phyloP scores from a whole-genome alignment of 2,329 filamentous ascomycete genomes.

The Fulvia fulva region DNA sequence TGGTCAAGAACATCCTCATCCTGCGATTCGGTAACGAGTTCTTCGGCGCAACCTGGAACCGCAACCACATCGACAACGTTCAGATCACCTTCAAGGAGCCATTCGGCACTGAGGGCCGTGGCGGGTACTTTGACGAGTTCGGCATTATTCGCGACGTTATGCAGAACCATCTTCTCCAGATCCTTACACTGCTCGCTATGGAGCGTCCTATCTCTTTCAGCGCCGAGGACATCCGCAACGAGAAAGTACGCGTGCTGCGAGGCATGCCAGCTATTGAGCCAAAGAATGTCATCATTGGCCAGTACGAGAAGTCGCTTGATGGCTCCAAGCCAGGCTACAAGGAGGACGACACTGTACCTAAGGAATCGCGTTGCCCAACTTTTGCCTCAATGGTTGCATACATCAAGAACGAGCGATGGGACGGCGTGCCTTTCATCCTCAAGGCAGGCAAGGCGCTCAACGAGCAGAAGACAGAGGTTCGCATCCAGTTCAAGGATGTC shows the following conservation, averaged over 20 bases:
- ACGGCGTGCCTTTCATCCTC: slow-evolving; percentile 97
- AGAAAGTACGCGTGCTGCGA: slow-evolving; percentile 94
- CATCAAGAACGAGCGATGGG: slow-evolving; percentile 99
- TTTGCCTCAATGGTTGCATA: slow-evolving; percentile 97
- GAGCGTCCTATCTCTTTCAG: slow-evolving; percentile 98
- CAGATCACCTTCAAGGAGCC: slow-evolving; percentile 99
- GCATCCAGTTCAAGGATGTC: slow-evolving; percentile 99
- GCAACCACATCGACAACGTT: slow-evolving; percentile 98
- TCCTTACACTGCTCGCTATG: slow-evolving; percentile 94
- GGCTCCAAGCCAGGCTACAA: slow-evolving; percentile 97
- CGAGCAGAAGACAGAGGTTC: slow-evolving; percentile 99
- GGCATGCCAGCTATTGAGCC: slow-evolving; percentile 93
- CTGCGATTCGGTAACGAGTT: slow-evolving; percentile 98
- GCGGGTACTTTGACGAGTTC: slow-evolving; percentile 99
- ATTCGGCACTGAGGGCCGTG: slow-evolving; percentile 95
- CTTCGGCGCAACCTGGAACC: slow-evolving; percentile 97
- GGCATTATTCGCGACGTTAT: slow-evolving; percentile 99
- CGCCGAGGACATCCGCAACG: slow-evolving; percentile 94
- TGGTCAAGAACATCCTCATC: slow-evolving; percentile 99
- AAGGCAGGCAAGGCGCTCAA: slow-evolving; percentile 98
- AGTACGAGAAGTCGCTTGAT: slow-evolving; percentile 94
- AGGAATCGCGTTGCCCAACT: slow-evolving; percentile 94
- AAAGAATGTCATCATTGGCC: slow-evolving; percentile 99
- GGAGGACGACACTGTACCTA: slow-evolving; percentile 96
- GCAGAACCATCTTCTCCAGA: slow-evolving; percentile 98